Evolutionary conservation across 1,284 basidiomycete genomes (phyloP), one percentile per base, ranked within the genome.

Genomic region (Puccinia triticina): DNA sequence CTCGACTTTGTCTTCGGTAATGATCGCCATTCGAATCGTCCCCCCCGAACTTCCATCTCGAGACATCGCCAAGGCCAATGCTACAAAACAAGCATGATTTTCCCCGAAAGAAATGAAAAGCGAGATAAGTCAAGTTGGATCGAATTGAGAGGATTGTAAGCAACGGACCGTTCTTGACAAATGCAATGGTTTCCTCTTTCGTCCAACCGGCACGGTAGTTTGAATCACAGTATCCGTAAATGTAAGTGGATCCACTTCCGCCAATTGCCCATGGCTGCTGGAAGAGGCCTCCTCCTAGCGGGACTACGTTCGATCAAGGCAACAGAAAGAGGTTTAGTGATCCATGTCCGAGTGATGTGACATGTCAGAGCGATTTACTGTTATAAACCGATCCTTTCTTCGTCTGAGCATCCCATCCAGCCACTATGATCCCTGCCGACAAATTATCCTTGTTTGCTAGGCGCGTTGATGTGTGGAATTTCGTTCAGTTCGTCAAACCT

Each of bases 161-260:
- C 43, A 57, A 91, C 94, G 84, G 86, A 96, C 95, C 95, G 88
- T 99, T 97, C 89, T 92, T 93, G 82, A 99, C 96, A 87, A 99
- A 99, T 67, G 96, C 90, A 83, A 99, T 88, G 0, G 96, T 98
- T 88, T 98, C 91, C 64, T 95, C 94, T 85, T 91, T 91, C 3
- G 91, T 91, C 96, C 94, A 96, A n/a, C 93, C 94, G 53, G 96
- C 94, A 87, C 91, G 89, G 88, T 94, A 99, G n/a, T 95, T 98
- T 43, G 97, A 94, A 87, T 99, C 97, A 87, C 97, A 99, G 89
- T 97, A 99, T 72, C 96, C 97, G 86, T 99, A 99, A 26, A 99
- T 95, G 87, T 98, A 99, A 16, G 95, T 94, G 61, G 95, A 98
- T 21, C 97, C 97, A 80, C 95, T 97, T 92, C 94, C 95, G 86